Evolutionary conservation across 176 grass and related monocot species (phyloP).

Genomic region (Stipa capillata): DNA sequence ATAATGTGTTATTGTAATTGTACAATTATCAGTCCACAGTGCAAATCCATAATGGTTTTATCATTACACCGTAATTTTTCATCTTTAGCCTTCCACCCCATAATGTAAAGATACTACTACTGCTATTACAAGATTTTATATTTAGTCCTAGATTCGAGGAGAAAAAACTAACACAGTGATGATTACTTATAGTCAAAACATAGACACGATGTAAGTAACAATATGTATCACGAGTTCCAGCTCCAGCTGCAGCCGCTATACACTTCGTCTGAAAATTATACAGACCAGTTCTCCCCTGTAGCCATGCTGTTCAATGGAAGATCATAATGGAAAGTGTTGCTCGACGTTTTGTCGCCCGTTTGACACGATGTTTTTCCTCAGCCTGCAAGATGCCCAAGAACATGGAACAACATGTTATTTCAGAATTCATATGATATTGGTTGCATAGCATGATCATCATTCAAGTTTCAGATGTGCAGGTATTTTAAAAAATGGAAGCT

Average conservation of each 20-base stretch:
- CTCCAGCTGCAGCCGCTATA: conserved; percentile 18
- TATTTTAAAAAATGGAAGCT: too few relatives aligned
- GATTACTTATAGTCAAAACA: not conserved
- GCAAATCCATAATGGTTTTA: too few relatives aligned
- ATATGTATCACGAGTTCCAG: not conserved
- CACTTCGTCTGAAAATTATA: not conserved
- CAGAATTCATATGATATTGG: not conserved
- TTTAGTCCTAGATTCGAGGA: not conserved
- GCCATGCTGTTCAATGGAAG: not conserved
- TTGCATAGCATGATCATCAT: not conserved
- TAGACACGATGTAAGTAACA: not conserved
- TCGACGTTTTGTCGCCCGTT: not conserved
- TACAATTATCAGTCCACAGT: too few relatives aligned
- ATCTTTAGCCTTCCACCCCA: too few relatives aligned
- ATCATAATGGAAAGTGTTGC: not conserved
- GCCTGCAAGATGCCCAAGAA: not conserved
- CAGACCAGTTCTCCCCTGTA: not conserved
- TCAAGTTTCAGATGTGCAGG: not conserved
- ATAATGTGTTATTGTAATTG: too few relatives aligned
- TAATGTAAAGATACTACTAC: not conserved
- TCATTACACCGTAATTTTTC: too few relatives aligned
- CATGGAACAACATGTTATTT: not conserved
- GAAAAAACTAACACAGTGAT: not conserved
- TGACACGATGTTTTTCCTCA: not conserved
- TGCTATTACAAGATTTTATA: not conserved